Evolutionary conservation across 352 stramenopile species (phyloP), one percentile per base, ranked within the genome.

Genomic region (Globisporangium polare): DNA sequence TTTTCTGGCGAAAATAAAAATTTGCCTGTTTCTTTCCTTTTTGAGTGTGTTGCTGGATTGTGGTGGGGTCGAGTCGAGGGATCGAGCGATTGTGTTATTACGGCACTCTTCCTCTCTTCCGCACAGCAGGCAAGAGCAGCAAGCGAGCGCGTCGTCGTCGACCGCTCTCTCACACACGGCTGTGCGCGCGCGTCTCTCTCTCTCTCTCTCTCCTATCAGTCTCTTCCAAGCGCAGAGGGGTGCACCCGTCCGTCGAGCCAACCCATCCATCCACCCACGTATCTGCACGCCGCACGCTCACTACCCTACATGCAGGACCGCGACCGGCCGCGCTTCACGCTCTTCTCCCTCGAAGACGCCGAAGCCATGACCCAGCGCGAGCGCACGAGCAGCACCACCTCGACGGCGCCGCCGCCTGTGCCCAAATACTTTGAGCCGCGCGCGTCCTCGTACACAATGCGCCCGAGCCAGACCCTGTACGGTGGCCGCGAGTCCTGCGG

Each of bases 351-450:
- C 5, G 83, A 85, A 60, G 83, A 90, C 72, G 80, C 80, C 50
- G 68, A 82, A 58, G 83, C 83, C 64, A 89, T 92, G 80, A 83
- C 58, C 1, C 67, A 82, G 31, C 83, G 83, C 29, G 83, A 92
- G 55, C 80, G 80, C 71, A 72, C 71, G 17, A 77, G 64, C 56
- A 72, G 69, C 53, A 63, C 68, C 26, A 62, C 52, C 24, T 63
- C 53, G 20, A 62, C 47, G 33, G 46, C 49, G 69, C 52, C 33
- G 52, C 27, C 54, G 24, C 41, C 47, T 1, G 42, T 51, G 17
- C 27, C 47, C 57, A 65, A 65, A 55, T 60, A 63, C 26, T 68
- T 62, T 58, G 55, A 58, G 13, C 60, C 27, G 43, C 69, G 62
- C 42, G 69, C 73, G 42, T 65, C 77, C 45, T 80, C 74, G 41